Conservation (phyloP, 2,329 filamentous ascomycete genomes). For the Kalaharituber pfeilii region DNA sequence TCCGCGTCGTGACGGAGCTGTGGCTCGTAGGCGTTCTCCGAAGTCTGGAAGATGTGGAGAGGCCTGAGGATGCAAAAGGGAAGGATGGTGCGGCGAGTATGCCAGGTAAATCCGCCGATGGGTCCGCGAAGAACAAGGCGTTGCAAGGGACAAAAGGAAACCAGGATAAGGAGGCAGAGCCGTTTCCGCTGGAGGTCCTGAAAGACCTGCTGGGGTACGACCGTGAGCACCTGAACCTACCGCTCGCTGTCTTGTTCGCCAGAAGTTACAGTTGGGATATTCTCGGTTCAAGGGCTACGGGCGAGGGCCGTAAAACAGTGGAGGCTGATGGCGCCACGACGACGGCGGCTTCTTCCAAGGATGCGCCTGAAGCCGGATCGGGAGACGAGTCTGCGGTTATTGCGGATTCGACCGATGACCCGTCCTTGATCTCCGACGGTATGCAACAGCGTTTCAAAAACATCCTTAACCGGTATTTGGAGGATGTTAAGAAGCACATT, state of each 20-base stretch:
- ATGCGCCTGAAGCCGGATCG: too few relatives aligned
- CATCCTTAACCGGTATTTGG: constrained; percentile 72
- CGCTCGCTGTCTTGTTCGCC: constrained; percentile 81
- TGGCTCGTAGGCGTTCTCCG: constrained; percentile 78
- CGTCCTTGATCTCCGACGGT: constrained; percentile 56
- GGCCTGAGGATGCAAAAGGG: too few relatives aligned
- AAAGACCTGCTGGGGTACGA: constrained; percentile 91
- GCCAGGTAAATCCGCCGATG: constrained; percentile 34
- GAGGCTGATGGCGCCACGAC: constrained; percentile 71
- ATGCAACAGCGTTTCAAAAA: constrained; percentile 75
- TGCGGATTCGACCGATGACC: constrained; percentile 41
- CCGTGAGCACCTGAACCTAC: constrained; percentile 75
- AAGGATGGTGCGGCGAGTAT: constrained; percentile 17
- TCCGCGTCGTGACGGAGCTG: constrained; percentile 79
- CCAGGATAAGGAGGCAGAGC: constrained; percentile 55
- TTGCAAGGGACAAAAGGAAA: constrained; percentile 45
- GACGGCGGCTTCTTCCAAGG: constrained; percentile 38
- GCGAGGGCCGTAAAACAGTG: constrained; percentile 66
- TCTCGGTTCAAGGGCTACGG: constrained; percentile 56
- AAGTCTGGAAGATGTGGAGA: constrained; percentile 61
- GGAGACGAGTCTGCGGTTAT: constrained; percentile 30
- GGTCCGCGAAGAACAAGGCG: constrained; percentile 29
- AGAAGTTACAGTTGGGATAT: constrained; percentile 95
- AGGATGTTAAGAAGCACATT: constrained; percentile 82
- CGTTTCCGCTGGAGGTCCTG: constrained; percentile 88